Conservation (phyloP, 164 flowering plant species). For the Dillenia suffruticosa region DNA sequence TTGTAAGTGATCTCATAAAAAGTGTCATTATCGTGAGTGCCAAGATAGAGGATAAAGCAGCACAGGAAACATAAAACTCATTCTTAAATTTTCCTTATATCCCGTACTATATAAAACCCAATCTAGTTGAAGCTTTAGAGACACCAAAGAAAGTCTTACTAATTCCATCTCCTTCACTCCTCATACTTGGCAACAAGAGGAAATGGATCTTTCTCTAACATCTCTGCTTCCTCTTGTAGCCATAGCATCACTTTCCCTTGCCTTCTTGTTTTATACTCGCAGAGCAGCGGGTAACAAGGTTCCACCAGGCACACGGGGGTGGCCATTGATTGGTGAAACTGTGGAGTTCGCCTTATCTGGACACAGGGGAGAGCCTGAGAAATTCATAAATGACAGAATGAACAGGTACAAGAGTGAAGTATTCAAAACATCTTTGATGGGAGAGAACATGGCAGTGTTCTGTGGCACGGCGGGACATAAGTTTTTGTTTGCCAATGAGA, state of each 20-base stretch:
- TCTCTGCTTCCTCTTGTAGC: no score
- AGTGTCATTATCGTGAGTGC: no score
- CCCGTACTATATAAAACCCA: no score
- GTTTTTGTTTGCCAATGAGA: conserved; percentile 14
- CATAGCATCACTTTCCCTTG: background rate
- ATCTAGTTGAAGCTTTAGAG: no score
- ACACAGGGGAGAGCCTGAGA: background rate
- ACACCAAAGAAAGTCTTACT: no score
- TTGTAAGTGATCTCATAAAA: no score
- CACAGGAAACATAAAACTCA: no score
- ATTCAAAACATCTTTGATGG: conserved; percentile 17
- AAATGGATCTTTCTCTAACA: no score
- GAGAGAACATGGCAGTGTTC: conserved; percentile 15
- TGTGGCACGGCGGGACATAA: conserved; percentile 22
- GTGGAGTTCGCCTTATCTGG: background rate
- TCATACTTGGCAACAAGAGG: no score
- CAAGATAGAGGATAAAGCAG: no score
- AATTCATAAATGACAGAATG: conserved; percentile 9
- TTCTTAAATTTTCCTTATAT: no score
- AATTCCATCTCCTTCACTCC: no score
- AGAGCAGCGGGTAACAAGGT: background rate
- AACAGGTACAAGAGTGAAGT: background rate
- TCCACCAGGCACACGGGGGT: conserved; percentile 3
- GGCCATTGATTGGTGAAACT: conserved; percentile 13
- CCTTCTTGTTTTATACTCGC: background rate